Conservation (phyloP, 1,284 basidiomycete species). For the Moesziomyces globuligerus region DNA sequence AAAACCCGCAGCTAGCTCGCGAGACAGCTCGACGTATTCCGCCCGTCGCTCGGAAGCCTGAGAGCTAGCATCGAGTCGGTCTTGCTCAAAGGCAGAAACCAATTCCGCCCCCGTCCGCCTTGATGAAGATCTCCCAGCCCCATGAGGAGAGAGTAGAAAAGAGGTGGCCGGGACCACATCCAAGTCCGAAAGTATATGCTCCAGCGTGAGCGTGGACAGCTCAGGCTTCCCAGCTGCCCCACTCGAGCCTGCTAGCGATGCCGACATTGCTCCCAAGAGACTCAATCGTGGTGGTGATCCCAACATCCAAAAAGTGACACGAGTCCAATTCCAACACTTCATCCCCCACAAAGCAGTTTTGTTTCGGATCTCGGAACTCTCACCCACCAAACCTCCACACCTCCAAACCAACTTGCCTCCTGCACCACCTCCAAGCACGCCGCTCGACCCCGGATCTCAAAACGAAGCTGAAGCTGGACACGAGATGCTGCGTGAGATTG, state of each 20-base stretch:
- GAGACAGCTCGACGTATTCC: conserved; percentile 23
- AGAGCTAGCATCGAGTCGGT: background rate
- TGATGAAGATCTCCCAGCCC: too few species aligned
- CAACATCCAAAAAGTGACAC: too few species aligned
- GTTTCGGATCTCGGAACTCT: too few species aligned
- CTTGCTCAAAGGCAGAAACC: conserved; percentile 9
- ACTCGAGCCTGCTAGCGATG: background rate
- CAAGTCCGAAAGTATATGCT: conserved; percentile 30
- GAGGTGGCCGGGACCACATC: conserved; percentile 1
- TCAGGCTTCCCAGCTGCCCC: background rate
- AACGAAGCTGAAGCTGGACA: too few species aligned
- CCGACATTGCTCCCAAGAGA: conserved; percentile 4
- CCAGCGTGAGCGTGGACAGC: conserved; percentile 22
- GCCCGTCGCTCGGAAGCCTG: background rate
- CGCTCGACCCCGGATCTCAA: background rate
- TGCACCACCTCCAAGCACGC: too few species aligned
- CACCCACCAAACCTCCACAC: too few species aligned
- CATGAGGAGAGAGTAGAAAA: conserved; percentile 10
- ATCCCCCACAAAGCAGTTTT: too few species aligned
- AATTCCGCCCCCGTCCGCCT: background rate
- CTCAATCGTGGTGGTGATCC: background rate
- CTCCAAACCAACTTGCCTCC: too few species aligned
- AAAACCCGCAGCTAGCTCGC: conserved; percentile 11
- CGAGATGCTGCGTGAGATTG: too few species aligned
- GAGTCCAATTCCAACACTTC: too few species aligned